Evolutionary conservation across 768 basidiomycete species (phyloP).

Genomic region (Tulasnella sp.): DNA sequence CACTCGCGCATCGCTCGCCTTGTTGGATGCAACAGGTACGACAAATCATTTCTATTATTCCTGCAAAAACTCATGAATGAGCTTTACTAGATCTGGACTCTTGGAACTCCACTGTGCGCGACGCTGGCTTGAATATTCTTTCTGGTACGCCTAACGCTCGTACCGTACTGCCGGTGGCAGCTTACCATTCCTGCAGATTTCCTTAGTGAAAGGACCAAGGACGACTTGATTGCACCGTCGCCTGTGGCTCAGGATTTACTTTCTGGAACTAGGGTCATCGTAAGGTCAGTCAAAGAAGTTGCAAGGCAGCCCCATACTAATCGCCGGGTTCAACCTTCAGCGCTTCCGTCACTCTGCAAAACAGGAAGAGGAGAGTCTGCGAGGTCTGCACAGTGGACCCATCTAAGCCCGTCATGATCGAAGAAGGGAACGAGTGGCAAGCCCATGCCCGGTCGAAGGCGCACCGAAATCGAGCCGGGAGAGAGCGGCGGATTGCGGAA

Average conservation of each 20-base stretch:
- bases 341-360: slow-evolving; percentile 47
- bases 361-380: slow-evolving; percentile 50
- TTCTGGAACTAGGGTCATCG: slow-evolving; percentile 38
- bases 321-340: slow-evolving; percentile 34
- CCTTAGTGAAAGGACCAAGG: slow-evolving; percentile 41
- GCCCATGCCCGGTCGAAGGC: slow-evolving; percentile 35
- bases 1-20: slow-evolving; percentile 36
- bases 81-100: slow-evolving; percentile 39
- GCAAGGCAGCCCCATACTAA: background rate
- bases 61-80: background rate
- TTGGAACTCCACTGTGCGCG: slow-evolving; percentile 53
- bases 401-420: slow-evolving; percentile 55
- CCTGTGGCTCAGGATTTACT: slow-evolving; percentile 48
- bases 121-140: slow-evolving; percentile 43
- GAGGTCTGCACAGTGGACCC: slow-evolving; percentile 51
- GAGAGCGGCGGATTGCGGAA: slow-evolving; percentile 12
- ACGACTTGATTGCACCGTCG: slow-evolving; percentile 52
- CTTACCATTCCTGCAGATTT: slow-evolving; percentile 44
- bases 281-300: slow-evolving; percentile 22
- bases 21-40: slow-evolving; percentile 53
- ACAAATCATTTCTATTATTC: no score
- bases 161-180: background rate
- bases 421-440: slow-evolving; percentile 47
- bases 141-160: slow-evolving; percentile 36
- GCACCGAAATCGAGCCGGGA: slow-evolving; percentile 24